Base-by-base conservation (phyloP, 352 stramenopile genomes). In the Phytophthora tentaculata region DNA sequence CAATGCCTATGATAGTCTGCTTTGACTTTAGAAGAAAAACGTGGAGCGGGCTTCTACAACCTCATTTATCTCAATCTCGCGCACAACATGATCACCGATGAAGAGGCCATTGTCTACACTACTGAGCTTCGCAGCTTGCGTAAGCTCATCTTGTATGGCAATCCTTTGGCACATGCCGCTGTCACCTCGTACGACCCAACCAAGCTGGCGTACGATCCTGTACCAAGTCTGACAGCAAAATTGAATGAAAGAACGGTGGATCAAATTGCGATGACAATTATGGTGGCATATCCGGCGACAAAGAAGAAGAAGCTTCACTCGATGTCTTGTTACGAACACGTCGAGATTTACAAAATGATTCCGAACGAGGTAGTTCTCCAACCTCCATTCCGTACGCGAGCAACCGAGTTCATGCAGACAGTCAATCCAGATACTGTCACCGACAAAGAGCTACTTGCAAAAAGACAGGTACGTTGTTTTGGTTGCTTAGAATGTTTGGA, bases 281-380 rank as follows among this genome's bases (percentile, higher is more conserved):
- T 88, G 9, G 50, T 86, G 7, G 83, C 83, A 20, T 95, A 90
- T 48, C 86, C 86, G 3, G 80, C 80, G 41, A 89, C 73, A 17
- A 92, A 89, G 60, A 85, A 88, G 41, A 91, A 89, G 44, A 86
- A 80, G 28, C 63, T 73, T 9, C 60, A 63, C 4, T 55, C 78
- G 0, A 81, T 71, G 49, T 67, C 74, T 9, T 74, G 68, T 47
- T 93, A 93, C 61, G 83, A 91, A n/a, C 78, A 86, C 24, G 83
- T 93, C 3, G 79, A 92, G 53, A 95, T 95, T 64, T 92, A 88
- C 72, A 92, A 91, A 66, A 87, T 92, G 73, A 84, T 92, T 57
- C 83, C 84, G 0, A 91, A 86, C 24, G 81, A 90, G 28, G 65
- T 83, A 10, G 68, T 77, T 19, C 64, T 91, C 22, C 74, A 83